Conservation (phyloP, 192 early-diverging fungal species). For the Lunasporangiospora selenospora region DNA sequence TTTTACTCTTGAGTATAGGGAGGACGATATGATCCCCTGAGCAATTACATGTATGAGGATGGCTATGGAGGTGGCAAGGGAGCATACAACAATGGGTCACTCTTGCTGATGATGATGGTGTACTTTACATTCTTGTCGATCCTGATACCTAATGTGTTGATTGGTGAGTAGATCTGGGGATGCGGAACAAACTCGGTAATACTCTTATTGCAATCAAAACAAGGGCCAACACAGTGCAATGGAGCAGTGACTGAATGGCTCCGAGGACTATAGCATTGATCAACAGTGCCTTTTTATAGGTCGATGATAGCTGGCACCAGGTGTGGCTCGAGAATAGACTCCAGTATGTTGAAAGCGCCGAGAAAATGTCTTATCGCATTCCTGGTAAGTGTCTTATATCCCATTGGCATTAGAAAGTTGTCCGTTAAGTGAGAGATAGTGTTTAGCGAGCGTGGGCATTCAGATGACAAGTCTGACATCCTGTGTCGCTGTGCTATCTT, state of each 20-base stretch:
- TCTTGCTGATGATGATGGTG: conserved; percentile 17
- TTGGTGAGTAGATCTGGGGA: conserved; percentile 4
- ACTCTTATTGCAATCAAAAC: background rate
- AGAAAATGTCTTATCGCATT: conserved; percentile 33
- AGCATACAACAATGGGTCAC: too few species aligned
- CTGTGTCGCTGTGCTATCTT: background rate
- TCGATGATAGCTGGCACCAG: conserved; percentile 25
- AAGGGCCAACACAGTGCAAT: too few species aligned
- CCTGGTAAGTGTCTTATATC: too few species aligned
- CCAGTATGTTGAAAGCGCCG: conserved; percentile 29
- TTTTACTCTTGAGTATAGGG: too few species aligned
- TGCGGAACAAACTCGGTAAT: background rate
- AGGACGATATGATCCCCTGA: conserved; percentile 25
- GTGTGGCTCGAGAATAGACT: conserved; percentile 25
- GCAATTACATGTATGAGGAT: background rate
- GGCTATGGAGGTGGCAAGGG: too few species aligned
- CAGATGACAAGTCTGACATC: background rate
- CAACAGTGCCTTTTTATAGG: conserved; percentile 22
- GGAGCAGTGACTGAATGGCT: too few species aligned
- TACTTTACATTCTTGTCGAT: conserved; percentile 24
- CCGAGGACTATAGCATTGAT: conserved; percentile 11
- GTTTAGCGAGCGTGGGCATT: too few species aligned
- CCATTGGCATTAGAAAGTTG: too few species aligned
- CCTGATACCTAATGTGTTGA: conserved; percentile 26
- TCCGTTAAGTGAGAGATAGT: too few species aligned